These are phyloP conservation scores for Neurospora cerealis DNA, from an alignment of 495 filamentous ascomycete species.

Conservation along the genomic window DNA sequence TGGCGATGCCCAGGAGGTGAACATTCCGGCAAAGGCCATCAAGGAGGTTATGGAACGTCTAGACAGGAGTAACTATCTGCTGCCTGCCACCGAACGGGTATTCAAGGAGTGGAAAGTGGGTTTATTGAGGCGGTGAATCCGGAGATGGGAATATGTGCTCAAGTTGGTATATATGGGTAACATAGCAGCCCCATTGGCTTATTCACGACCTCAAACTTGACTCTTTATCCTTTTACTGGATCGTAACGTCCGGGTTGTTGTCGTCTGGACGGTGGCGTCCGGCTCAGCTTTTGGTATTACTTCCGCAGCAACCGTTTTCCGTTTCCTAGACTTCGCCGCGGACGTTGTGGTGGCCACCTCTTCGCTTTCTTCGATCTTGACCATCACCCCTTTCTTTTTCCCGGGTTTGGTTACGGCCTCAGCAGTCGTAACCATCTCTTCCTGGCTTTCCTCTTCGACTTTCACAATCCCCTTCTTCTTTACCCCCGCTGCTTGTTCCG, in stretches of 20 bases:
- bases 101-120: constrained; percentile 62
- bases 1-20: constrained; percentile 55
- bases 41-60: constrained; percentile 33
- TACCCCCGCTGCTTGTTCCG: constrained; percentile 44
- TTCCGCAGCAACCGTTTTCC: constrained; percentile 5
- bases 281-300: neutral
- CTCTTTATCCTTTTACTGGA: constrained; percentile 15
- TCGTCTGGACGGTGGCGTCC: constrained; percentile 8
- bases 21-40: constrained; percentile 43
- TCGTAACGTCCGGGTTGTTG: constrained; percentile 8
- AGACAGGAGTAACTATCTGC: constrained; percentile 37
- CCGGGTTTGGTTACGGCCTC: constrained; percentile 3
- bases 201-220: neutral
- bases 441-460: constrained; percentile 10
- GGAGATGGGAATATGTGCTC: neutral
- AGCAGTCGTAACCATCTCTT: constrained; percentile 13
- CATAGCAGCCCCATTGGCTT: neutral
- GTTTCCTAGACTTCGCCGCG: neutral
- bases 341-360: neutral
- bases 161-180: neutral
- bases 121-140: constrained; percentile 40
- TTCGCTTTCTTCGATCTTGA: constrained; percentile 3
- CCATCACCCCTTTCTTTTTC: neutral
- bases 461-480: constrained; percentile 19
- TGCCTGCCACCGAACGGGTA: constrained; percentile 45